Evolutionary conservation across 2,329 filamentous ascomycete genomes (phyloP).

Genomic region (Diaporthe sp.): DNA sequence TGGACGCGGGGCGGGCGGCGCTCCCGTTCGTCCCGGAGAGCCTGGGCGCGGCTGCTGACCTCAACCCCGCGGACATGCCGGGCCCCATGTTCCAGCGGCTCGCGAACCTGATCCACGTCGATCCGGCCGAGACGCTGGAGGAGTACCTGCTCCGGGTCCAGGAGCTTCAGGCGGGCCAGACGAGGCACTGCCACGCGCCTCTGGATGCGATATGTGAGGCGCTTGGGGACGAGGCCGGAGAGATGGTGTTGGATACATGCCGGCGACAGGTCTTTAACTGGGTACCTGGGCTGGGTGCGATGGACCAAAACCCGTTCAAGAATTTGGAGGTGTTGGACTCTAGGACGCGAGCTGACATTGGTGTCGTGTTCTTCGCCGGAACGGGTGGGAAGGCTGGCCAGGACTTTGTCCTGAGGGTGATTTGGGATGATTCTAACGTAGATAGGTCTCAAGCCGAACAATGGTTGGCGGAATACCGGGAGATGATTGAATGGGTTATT

Average conservation of each 20-base stretch:
- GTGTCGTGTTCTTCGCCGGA: background rate
- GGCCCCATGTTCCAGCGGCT: slow-evolving; percentile 1
- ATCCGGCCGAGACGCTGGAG: background rate
- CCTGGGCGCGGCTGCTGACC: background rate
- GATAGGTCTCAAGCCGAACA: background rate
- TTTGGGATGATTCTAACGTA: slow-evolving; percentile 9
- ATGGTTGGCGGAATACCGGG: background rate
- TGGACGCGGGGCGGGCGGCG: background rate
- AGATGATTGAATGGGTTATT: background rate
- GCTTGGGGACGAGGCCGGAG: background rate
- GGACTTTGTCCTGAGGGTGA: background rate
- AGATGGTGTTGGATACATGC: slow-evolving; percentile 1
- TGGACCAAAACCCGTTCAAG: background rate
- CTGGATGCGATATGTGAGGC: background rate
- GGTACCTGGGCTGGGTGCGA: background rate
- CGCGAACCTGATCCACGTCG: slow-evolving; percentile 13
- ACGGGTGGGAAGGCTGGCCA: slow-evolving; percentile 6
- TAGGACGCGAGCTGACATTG: background rate
- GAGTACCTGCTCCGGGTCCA: background rate
- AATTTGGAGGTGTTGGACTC: slow-evolving; percentile 10
- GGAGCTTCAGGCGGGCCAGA: background rate
- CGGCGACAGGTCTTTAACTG: background rate
- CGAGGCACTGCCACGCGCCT: slow-evolving; percentile 2
- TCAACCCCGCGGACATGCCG: background rate
- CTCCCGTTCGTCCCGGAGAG: background rate